These are phyloP conservation scores for Boletus rufocinnamomeus DNA, from an alignment of 768 basidiomycete species.

Conservation along the genomic window DNA sequence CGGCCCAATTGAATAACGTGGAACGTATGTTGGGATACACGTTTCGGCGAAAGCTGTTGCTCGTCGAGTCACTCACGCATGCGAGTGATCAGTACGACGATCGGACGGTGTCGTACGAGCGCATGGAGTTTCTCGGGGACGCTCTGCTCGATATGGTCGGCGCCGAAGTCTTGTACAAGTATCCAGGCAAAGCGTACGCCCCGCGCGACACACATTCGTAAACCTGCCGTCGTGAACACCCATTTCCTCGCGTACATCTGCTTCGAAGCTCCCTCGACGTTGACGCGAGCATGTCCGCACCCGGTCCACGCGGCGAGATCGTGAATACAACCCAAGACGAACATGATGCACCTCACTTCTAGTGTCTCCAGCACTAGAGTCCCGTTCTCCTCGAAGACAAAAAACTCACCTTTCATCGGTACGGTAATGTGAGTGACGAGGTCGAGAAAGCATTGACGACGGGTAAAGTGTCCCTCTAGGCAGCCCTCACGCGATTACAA, in stretches of 20 bases:
- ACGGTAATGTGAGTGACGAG: constrained; percentile 44
- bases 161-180: constrained; percentile 66
- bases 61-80: constrained; percentile 78
- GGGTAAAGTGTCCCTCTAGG: constrained; percentile 67
- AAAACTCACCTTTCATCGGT: constrained; percentile 54
- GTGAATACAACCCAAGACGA: constrained; percentile 41
- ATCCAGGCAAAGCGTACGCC: constrained; percentile 61
- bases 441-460: constrained; percentile 49
- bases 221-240: constrained; percentile 69
- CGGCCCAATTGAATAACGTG: constrained; percentile 36
- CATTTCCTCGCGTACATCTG: constrained; percentile 74
- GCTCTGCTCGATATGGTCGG: constrained; percentile 76
- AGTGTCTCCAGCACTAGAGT: constrained; percentile 75
- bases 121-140: constrained; percentile 79
- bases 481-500: constrained; percentile 69
- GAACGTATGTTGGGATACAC: constrained; percentile 70
- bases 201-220: constrained; percentile 68
- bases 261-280: constrained; percentile 46
- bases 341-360: constrained; percentile 59
- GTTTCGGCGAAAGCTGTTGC: constrained; percentile 59
- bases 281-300: constrained; percentile 53
- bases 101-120: constrained; percentile 68
- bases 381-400: constrained; percentile 63
- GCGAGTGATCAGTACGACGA: constrained; percentile 64
- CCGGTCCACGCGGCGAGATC: constrained; percentile 34